A percentile compares a stretch with the other conserved stretches of the same genome.
These are phyloP conservation scores for Halophytophthora polymorphica DNA, from an alignment of 352 stramenopile genomes.

Conservation along the genomic window DNA sequence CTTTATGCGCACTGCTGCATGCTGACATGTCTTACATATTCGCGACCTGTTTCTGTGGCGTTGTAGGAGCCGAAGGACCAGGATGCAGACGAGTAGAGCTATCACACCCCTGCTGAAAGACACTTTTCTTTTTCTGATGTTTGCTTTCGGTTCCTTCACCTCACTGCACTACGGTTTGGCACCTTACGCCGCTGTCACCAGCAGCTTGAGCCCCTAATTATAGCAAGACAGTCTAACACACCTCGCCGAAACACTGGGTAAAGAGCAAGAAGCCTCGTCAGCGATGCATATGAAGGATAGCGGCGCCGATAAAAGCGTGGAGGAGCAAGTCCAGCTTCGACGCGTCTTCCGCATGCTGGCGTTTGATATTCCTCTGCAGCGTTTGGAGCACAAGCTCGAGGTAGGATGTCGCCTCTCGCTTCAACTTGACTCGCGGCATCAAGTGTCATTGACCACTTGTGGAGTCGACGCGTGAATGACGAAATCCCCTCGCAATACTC, in stretches of 20 bases:
- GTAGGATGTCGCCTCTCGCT: constrained; percentile 14
- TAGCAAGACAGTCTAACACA: too few relatives aligned
- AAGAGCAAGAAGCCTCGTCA: constrained; percentile 3
- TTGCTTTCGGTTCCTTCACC: too few relatives aligned
- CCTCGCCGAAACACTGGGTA: background rate
- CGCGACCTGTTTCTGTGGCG: constrained; percentile 1
- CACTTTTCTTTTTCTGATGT: too few relatives aligned
- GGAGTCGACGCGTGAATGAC: background rate
- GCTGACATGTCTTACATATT: background rate
- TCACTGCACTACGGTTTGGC: too few relatives aligned
- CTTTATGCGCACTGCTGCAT: constrained; percentile 3
- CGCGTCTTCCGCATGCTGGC: constrained; percentile 67
- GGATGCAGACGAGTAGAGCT: constrained; percentile 37
- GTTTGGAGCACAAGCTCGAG: constrained; percentile 61
- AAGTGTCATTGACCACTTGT: background rate
- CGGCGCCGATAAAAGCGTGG: constrained; percentile 42
- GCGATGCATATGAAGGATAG: constrained; percentile 21
- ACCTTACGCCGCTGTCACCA: too few relatives aligned
- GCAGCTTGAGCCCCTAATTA: too few relatives aligned
- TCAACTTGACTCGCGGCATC: background rate
- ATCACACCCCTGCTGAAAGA: too few relatives aligned
- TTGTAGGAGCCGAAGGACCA: constrained; percentile 70
- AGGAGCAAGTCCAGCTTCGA: constrained; percentile 74
- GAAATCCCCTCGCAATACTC: background rate
- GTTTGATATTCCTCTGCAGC: constrained; percentile 59